Conservation (phyloP, 208 protist genomes). For the Porcisia hertigi region DNA sequence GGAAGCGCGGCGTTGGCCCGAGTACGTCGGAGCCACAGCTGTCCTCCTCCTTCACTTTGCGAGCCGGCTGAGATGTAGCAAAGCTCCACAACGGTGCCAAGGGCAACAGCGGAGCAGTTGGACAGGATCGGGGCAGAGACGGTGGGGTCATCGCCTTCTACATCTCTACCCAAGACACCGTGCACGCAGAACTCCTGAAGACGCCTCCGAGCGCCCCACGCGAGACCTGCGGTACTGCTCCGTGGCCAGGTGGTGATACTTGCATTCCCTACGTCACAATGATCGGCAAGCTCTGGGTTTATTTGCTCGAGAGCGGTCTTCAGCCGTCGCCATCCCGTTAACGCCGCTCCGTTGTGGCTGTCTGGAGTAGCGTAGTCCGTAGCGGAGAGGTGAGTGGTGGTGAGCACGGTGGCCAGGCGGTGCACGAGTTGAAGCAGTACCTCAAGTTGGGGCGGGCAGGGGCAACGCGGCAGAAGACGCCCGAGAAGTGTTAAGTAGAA, state of each 20-base stretch:
- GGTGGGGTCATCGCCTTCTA: not conserved
- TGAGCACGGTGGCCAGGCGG: constrained; percentile 32
- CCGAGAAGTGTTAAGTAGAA: constrained; percentile 47
- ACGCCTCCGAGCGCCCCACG: constrained; percentile 3
- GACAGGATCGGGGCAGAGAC: not conserved
- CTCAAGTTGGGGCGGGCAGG: constrained; percentile 31
- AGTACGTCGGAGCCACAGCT: constrained; percentile 16
- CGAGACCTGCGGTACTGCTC: not conserved
- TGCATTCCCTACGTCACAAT: not conserved
- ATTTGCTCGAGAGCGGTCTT: constrained; percentile 3
- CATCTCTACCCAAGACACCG: not conserved
- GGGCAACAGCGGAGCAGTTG: not conserved
- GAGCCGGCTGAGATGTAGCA: constrained; percentile 1
- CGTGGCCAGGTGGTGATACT: not conserved
- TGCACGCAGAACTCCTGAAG: not conserved
- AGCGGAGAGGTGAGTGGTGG: constrained; percentile 7
- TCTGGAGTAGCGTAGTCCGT: constrained; percentile 10
- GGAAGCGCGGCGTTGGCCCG: not conserved
- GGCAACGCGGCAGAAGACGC: constrained; percentile 37
- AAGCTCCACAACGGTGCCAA: constrained; percentile 11
- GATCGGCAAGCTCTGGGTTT: not conserved
- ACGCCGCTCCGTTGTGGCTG: constrained; percentile 3
- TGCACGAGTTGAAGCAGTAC: constrained; percentile 38
- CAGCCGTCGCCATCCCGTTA: constrained; percentile 10
- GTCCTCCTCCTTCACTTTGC: not conserved